Conservation (phyloP, 306 rosid genomes). For the Spatholobus suberectus region DNA sequence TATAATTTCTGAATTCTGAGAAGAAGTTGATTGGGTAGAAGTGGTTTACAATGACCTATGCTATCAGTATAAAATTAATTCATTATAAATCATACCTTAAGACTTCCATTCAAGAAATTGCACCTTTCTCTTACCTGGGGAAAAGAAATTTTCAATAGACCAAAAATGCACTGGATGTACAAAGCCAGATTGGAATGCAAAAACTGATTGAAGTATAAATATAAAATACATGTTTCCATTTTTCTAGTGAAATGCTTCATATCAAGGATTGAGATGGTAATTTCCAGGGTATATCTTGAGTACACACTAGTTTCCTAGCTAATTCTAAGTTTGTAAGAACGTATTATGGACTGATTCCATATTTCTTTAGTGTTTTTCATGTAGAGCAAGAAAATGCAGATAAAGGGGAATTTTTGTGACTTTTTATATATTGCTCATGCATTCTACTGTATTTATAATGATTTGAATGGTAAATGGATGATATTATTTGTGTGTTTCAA, state of each 20-base stretch:
- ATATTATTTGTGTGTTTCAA: constrained; percentile 19
- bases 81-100: not conserved
- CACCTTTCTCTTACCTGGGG: not conserved
- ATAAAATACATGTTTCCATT: not conserved
- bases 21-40: constrained; percentile 5
- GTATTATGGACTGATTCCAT: not conserved
- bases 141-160: not conserved
- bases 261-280: not conserved
- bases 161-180: not conserved
- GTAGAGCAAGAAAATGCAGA: not conserved
- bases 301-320: not conserved
- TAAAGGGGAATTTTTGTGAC: not conserved
- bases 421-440: not conserved
- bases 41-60: not conserved
- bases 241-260: not conserved
- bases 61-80: not conserved
- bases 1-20: not conserved
- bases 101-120: constrained; percentile 12
- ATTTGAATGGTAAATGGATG: constrained; percentile 24
- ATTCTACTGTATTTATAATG: not conserved
- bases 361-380: not conserved
- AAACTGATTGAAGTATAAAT: not conserved
- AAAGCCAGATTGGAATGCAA: not conserved
- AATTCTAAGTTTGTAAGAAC: not conserved
- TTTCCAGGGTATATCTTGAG: constrained; percentile 3